These are phyloP conservation scores for Blastomyces parvus DNA, from an alignment of 2,329 filamentous ascomycete genomes.

Conservation along the genomic window DNA sequence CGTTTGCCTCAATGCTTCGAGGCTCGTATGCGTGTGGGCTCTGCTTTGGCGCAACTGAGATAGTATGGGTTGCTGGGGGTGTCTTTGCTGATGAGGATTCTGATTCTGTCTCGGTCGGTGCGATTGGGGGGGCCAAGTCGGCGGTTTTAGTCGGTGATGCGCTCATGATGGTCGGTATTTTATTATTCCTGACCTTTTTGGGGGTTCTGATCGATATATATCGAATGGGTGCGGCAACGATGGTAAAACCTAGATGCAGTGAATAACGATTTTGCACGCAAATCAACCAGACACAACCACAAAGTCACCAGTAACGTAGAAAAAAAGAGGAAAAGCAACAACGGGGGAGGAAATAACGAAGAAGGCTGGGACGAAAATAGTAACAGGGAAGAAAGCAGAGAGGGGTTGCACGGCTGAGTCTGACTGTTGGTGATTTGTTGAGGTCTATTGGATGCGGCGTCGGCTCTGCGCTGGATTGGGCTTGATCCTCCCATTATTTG, in stretches of 20 bases:
- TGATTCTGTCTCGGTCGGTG: background rate
- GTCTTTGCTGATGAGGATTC: background rate
- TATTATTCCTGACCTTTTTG: background rate
- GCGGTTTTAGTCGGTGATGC: background rate
- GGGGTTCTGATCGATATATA: no score
- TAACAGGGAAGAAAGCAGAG: background rate
- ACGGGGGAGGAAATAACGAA: background rate
- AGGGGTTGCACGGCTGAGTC: background rate
- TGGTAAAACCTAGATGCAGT: background rate
- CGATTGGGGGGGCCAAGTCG: background rate
- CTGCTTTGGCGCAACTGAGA: conserved; percentile 27
- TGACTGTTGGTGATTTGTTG: background rate
- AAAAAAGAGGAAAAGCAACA: background rate
- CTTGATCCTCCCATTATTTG: conserved; percentile 1
- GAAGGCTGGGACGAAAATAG: background rate
- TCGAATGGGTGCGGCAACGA: background rate
- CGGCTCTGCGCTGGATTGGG: background rate
- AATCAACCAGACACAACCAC: background rate
- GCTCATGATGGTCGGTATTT: background rate
- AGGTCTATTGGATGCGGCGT: background rate
- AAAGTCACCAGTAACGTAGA: background rate
- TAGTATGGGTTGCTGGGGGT: conserved; percentile 22
- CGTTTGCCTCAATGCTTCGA: conserved; percentile 21
- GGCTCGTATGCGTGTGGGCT: conserved; percentile 28
- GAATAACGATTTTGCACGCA: no score